Base-by-base conservation (phyloP, 192 early-diverging fungal genomes). In the Cladochytrium replicatum region DNA sequence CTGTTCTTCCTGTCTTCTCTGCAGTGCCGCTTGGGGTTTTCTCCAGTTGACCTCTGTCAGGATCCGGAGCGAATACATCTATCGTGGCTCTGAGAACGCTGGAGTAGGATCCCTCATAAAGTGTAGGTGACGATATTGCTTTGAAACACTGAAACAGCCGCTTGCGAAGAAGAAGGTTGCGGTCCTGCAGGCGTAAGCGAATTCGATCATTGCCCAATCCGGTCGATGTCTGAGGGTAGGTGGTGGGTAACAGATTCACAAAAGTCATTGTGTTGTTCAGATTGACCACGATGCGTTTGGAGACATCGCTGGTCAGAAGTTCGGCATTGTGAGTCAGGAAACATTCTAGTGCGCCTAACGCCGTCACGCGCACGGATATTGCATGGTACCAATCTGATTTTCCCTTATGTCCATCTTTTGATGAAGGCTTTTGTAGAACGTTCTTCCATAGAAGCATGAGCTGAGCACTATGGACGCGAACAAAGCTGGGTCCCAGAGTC, bases 401-500 rank as follows among this genome's bases (percentile, higher is more conserved):
- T n/a, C n/a, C n/a, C n/a, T n/a, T n/a, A n/a, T n/a, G n/a, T 4
- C 67, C 59, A 45, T 89, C 87, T 56, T 87, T 89, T 34, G 75
- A 64, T 6, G 69, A 63, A 17, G 70, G 59, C 45, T 89, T 91
- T 24, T 85, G 80, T 21, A 93, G 79, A 0, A 83, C 80, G 6
- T 51, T 73, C 52, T 85, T 88, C 89, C 89, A 93, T 5, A 89
- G 68, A 0, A 85, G 49, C 2, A 89, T 50, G 15, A 89, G 60
- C 50, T 89, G 83, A 4, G 86, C 75, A 1, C 86, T 48, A 53
- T 93, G 84, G 32, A 89, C 74, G 30, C 72, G 77, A 28, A 87
- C 84, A 55, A 93, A 83, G 32, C 88, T 78, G 5, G 86, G 83
- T 0, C 89, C 89, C 4, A 93, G 61, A 26, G 69, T 69, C 77